Conservation (phyloP, 495 filamentous ascomycete genomes). For the Choiromyces venosus region DNA sequence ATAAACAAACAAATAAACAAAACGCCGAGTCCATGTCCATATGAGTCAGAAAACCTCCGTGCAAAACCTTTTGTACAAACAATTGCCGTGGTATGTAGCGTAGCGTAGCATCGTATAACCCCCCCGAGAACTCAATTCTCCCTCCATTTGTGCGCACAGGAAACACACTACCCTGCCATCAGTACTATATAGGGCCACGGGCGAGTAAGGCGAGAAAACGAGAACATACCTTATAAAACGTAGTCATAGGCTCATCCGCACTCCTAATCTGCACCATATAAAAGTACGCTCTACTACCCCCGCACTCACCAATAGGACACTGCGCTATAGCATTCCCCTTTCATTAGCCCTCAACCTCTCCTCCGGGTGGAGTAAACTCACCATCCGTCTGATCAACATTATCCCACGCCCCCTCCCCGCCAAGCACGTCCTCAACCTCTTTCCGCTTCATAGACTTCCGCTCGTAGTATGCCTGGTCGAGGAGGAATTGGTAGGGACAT, state of each 20-base stretch:
- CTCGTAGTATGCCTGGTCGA: constrained; percentile 68
- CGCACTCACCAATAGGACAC: constrained; percentile 71
- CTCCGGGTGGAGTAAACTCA: constrained; percentile 42
- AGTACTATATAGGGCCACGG: neutral
- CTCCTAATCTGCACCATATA: constrained; percentile 96
- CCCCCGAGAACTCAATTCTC: constrained; percentile 46
- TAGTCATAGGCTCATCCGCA: constrained; percentile 98
- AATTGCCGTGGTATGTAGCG: neutral
- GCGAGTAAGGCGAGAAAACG: neutral
- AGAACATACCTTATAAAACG: constrained; percentile 74
- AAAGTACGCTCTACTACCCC: constrained; percentile 76
- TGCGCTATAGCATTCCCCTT: constrained; percentile 50
- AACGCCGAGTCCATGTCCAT: too few species aligned
- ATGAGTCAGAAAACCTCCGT: too few species aligned
- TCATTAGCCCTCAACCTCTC: constrained; percentile 4
- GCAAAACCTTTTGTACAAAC: neutral
- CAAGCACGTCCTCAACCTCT: constrained; percentile 86
- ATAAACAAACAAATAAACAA: too few species aligned
- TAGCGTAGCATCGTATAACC: neutral
- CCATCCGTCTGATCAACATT: constrained; percentile 75
- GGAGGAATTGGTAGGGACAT: constrained; percentile 79
- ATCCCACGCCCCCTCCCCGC: constrained; percentile 77
- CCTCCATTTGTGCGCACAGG: constrained; percentile 55
- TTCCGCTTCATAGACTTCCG: constrained; percentile 66
- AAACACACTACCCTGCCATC: constrained; percentile 52